A percentile compares a stretch with the other conserved stretches of the same genome.
These are phyloP conservation scores for Acephala macrosclerotiorum DNA, from an alignment of 2,329 filamentous ascomycete genomes.

Conservation along the genomic window DNA sequence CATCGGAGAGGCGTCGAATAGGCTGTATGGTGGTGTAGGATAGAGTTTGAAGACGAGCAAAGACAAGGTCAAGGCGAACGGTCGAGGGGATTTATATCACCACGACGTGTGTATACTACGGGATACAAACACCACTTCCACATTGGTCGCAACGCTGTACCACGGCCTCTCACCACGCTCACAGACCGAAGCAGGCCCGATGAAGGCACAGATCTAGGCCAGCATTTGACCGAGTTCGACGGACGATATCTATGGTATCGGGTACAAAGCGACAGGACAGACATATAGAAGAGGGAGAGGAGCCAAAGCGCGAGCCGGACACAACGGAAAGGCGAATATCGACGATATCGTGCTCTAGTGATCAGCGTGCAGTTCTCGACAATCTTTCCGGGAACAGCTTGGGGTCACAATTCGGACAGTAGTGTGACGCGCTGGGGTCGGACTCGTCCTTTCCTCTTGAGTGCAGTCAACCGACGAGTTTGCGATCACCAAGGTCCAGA, in stretches of 20 bases:
- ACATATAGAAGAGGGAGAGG: neutral
- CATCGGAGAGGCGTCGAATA: neutral
- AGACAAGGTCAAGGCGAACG: neutral
- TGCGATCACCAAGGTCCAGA: neutral
- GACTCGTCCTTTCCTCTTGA: constrained; percentile 1
- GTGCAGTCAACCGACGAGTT: neutral
- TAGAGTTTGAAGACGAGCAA: neutral
- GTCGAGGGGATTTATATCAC: constrained; percentile 4
- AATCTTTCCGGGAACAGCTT: neutral
- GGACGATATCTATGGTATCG: neutral
- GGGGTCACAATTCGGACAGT: constrained; percentile 1
- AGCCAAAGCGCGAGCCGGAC: neutral
- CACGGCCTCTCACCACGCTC: neutral
- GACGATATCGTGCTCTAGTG: neutral
- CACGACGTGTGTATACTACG: neutral
- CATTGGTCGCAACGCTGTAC: constrained; percentile 1
- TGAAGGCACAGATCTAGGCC: neutral
- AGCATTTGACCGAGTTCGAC: neutral
- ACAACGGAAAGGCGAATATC: neutral
- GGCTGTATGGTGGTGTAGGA: constrained; percentile 2
- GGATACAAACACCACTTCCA: constrained; percentile 5
- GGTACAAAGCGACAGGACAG: neutral
- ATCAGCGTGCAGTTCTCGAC: neutral
- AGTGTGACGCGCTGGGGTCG: constrained; percentile 5
- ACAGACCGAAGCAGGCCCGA: constrained; percentile 5